Conservation (phyloP, 208 protist species). For the Paratrypanosoma confusum region DNA sequence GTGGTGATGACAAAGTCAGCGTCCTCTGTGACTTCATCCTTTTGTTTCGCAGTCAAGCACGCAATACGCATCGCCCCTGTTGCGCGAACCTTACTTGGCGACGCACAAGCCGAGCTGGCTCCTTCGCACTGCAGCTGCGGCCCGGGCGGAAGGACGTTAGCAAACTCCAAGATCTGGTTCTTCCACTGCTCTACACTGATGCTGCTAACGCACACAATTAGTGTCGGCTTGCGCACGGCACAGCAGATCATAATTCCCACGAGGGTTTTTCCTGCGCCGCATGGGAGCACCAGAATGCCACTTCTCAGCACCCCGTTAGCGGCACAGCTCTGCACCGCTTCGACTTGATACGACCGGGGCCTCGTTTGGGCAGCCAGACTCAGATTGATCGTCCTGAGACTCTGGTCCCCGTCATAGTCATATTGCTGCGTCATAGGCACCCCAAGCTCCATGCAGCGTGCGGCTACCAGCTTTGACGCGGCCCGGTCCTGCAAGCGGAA, state of each 20-base stretch:
- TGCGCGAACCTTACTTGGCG: not conserved
- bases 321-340: slow-evolving; percentile 63
- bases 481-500: slow-evolving; percentile 49
- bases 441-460: slow-evolving; percentile 60
- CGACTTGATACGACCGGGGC: slow-evolving; percentile 72
- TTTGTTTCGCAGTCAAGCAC: slow-evolving; percentile 88
- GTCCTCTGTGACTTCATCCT: slow-evolving; percentile 80
- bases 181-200: slow-evolving; percentile 97
- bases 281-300: slow-evolving; percentile 99
- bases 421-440: slow-evolving; percentile 80
- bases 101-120: not conserved
- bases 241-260: slow-evolving; percentile 95
- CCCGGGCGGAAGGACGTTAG: slow-evolving; percentile 32
- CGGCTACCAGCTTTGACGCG: slow-evolving; percentile 47
- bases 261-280: slow-evolving; percentile 99
- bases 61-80: slow-evolving; percentile 72
- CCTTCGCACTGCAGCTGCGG: too few species aligned
- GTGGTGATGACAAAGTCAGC: slow-evolving; percentile 96
- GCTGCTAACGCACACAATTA: slow-evolving; percentile 92
- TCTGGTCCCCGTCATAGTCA: slow-evolving; percentile 58
- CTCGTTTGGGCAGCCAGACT: slow-evolving; percentile 56
- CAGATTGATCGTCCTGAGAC: slow-evolving; percentile 46
- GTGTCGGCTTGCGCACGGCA: slow-evolving; percentile 92
- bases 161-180: slow-evolving; percentile 90
- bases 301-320: slow-evolving; percentile 52